Percentiles rank a stretch among this genome's conserved stretches.
Evolutionary conservation across 1,284 basidiomycete genomes (phyloP).

Genomic region (Ustilago lituana): DNA sequence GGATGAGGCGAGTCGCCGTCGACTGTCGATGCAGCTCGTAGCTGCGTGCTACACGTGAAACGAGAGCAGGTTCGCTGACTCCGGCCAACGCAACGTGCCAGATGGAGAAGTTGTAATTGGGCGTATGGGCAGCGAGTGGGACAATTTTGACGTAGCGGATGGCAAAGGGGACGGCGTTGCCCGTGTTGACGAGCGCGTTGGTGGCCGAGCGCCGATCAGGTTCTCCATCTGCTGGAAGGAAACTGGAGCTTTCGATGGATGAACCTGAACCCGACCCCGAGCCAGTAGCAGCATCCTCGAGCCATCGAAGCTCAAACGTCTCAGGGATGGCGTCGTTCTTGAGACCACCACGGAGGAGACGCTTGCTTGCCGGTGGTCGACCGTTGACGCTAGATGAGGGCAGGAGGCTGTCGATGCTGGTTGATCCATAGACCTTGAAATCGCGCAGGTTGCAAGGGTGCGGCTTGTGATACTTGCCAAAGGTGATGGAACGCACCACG

Average conservation of each 20-base stretch:
- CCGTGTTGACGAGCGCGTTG: slow-evolving; percentile 35
- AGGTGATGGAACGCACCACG: slow-evolving; percentile 62
- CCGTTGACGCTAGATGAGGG: slow-evolving; percentile 34
- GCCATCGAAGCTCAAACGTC: slow-evolving; percentile 51
- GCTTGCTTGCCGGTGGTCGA: slow-evolving; percentile 40
- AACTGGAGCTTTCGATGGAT: slow-evolving; percentile 30
- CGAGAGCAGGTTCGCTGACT: slow-evolving; percentile 45
- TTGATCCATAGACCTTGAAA: slow-evolving; percentile 66
- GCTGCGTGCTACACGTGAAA: slow-evolving; percentile 41
- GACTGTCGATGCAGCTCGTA: slow-evolving; percentile 59
- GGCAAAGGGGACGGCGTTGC: slow-evolving; percentile 50
- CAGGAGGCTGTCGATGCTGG: slow-evolving; percentile 43
- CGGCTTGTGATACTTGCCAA: slow-evolving; percentile 67
- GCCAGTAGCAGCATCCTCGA: slow-evolving; percentile 41
- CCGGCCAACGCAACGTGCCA: slow-evolving; percentile 67
- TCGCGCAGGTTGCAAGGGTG: slow-evolving; percentile 67
- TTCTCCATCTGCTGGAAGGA: slow-evolving; percentile 36
- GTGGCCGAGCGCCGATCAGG: slow-evolving; percentile 40
- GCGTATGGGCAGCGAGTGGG: slow-evolving; percentile 63
- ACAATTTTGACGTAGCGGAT: slow-evolving; percentile 65
- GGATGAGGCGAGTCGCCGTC: slow-evolving; percentile 63
- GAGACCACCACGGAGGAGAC: slow-evolving; percentile 60
- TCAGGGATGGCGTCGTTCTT: slow-evolving; percentile 64
- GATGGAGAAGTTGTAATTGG: slow-evolving; percentile 67
- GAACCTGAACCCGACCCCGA: slow-evolving; percentile 40